Conservation (phyloP, 2,329 filamentous ascomycete genomes). For the Lachnellula willkommii region DNA sequence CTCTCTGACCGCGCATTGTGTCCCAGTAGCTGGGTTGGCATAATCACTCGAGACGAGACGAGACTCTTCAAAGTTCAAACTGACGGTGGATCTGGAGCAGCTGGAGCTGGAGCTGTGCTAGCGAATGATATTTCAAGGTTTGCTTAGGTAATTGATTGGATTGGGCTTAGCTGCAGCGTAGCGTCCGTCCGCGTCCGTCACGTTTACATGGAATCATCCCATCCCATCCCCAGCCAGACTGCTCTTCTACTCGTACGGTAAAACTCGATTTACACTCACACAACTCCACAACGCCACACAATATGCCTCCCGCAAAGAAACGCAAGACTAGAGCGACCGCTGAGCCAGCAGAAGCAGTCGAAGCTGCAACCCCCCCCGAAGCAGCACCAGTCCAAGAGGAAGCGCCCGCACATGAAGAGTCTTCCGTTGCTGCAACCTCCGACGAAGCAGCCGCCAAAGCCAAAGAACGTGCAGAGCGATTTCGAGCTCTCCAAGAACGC, state of each 20-base stretch:
- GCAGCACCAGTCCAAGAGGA: constrained; percentile 4
- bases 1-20: constrained; percentile 9
- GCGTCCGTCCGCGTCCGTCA: too few species aligned
- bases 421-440: constrained; percentile 17
- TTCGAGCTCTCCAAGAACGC: constrained; percentile 80
- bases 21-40: not conserved
- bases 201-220: too few species aligned
- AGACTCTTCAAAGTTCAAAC: not conserved
- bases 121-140: too few species aligned
- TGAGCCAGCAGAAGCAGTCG: constrained; percentile 13
- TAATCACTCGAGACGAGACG: not conserved
- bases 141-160: too few species aligned
- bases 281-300: constrained; percentile 6
- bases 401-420: constrained; percentile 12
- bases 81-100: too few species aligned
- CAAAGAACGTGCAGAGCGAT: constrained; percentile 69
- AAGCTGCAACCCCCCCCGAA: not conserved
- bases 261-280: constrained; percentile 23
- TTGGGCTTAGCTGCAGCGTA: too few species aligned
- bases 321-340: constrained; percentile 36
- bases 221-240: not conserved
- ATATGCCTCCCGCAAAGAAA: constrained; percentile 43
- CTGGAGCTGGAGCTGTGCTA: too few species aligned
- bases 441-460: constrained; percentile 41
- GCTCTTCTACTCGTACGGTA: not conserved